Conservation (phyloP, 176 grass and related monocot species). For the Aegilops tauschii region DNA sequence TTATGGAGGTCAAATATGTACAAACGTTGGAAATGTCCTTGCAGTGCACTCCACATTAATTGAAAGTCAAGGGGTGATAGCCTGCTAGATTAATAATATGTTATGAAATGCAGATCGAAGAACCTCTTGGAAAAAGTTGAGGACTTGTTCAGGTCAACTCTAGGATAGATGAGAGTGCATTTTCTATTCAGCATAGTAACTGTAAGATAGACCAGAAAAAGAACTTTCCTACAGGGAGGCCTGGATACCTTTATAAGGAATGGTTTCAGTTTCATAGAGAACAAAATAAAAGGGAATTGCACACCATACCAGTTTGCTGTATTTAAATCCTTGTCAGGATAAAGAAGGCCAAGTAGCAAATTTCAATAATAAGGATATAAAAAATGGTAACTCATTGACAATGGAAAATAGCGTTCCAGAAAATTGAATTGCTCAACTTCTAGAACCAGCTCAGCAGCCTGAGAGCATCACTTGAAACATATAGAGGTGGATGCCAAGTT, state of each 20-base stretch:
- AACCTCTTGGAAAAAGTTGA: background rate
- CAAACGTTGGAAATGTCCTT: background rate
- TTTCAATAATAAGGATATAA: background rate
- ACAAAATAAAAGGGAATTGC: background rate
- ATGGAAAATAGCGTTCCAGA: background rate
- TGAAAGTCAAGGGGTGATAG: background rate
- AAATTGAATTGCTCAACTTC: background rate
- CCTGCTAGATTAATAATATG: background rate
- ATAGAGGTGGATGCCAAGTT: background rate
- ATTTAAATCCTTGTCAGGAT: background rate
- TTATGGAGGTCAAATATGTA: background rate
- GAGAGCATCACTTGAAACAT: background rate
- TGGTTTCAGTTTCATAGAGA: background rate
- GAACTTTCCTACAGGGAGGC: background rate
- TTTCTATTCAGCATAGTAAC: background rate
- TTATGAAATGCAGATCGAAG: background rate
- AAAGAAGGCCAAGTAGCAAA: background rate
- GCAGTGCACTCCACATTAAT: background rate
- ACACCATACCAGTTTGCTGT: background rate
- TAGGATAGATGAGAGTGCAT: background rate
- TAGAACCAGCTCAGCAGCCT: background rate
- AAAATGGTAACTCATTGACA: background rate
- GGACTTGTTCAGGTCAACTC: background rate
- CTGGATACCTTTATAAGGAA: background rate
- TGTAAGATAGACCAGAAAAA: background rate